Conservation (phyloP, 805 yeast genomes). For the Kregervanrija fluxuum region DNA sequence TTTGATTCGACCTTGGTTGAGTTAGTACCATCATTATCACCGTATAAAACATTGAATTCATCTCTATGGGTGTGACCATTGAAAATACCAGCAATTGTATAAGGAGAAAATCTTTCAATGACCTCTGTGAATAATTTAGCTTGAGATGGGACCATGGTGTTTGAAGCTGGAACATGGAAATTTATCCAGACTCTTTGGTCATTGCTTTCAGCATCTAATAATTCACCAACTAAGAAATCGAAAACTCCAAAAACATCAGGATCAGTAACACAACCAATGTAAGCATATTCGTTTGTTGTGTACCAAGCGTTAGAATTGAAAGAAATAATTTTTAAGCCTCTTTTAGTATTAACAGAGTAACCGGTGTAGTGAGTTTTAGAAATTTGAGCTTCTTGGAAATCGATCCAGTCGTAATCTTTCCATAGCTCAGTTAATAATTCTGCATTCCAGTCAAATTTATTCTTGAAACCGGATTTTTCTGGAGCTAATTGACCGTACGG, state of each 20-base stretch:
- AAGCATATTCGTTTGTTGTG: slow-evolving; percentile 52
- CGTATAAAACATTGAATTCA: slow-evolving; percentile 53
- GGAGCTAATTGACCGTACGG: slow-evolving; percentile 69
- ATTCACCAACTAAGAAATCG: slow-evolving; percentile 53
- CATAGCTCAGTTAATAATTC: slow-evolving; percentile 43
- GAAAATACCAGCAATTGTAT: slow-evolving; percentile 60
- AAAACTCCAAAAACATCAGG: slow-evolving; percentile 60
- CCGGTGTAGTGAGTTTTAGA: slow-evolving; percentile 52
- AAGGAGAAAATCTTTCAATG: slow-evolving; percentile 60
- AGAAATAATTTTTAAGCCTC: slow-evolving; percentile 54
- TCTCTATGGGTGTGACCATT: slow-evolving; percentile 69
- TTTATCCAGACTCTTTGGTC: slow-evolving; percentile 68
- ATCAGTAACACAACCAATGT: slow-evolving; percentile 38
- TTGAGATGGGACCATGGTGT: slow-evolving; percentile 56
- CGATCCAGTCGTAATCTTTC: slow-evolving; percentile 41
- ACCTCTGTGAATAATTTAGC: slow-evolving; percentile 49
- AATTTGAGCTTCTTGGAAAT: slow-evolving; percentile 25
- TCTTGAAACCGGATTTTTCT: slow-evolving; percentile 33
- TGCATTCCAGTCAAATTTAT: slow-evolving; percentile 38
- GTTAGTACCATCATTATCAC: slow-evolving; percentile 32
- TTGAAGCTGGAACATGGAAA: slow-evolving; percentile 60
- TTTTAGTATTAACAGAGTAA: slow-evolving; percentile 45
- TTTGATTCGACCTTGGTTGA: slow-evolving; percentile 31
- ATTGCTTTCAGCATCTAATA: slow-evolving; percentile 48
- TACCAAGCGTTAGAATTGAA: slow-evolving; percentile 66